These are phyloP conservation scores for Chaetomiaceae sp. DNA, from an alignment of 2,329 filamentous ascomycete species.

Conservation along the genomic window DNA sequence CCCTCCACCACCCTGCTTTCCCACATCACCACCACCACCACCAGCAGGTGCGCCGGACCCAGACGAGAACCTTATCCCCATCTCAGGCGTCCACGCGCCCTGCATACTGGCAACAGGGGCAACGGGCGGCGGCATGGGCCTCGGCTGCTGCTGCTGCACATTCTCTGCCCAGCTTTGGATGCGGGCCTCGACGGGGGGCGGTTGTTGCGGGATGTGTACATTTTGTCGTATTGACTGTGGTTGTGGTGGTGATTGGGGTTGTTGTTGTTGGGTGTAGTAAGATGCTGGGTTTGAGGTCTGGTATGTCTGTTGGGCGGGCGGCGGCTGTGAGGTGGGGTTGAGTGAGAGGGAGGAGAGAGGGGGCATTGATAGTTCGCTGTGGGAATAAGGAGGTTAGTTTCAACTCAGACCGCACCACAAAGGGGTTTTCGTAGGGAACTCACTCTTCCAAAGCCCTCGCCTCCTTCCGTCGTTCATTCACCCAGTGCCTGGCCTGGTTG, in stretches of 20 bases:
- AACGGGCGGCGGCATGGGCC: constrained; percentile 43
- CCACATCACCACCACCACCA: background rate
- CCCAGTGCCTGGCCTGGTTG: constrained; percentile 72
- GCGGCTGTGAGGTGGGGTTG: constrained; percentile 20
- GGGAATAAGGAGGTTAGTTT: constrained; percentile 3
- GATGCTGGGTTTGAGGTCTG: constrained; percentile 20
- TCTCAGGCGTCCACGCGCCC: constrained; percentile 72
- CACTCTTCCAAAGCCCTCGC: constrained; percentile 73
- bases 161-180: constrained; percentile 55
- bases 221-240: constrained; percentile 18
- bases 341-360: constrained; percentile 42
- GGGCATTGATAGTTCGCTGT: constrained; percentile 50
- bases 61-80: constrained; percentile 71
- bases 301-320: constrained; percentile 16
- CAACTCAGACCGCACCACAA: too few species aligned
- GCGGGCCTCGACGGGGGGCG: constrained; percentile 41
- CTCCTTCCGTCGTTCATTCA: constrained; percentile 74
- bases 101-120: constrained; percentile 34
- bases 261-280: constrained; percentile 28
- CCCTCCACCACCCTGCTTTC: constrained; percentile 5
- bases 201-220: constrained; percentile 28
- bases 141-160: constrained; percentile 52
- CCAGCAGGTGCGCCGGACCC: constrained; percentile 36
- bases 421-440: constrained; percentile 34
- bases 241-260: constrained; percentile 27